Evolutionary conservation across 345 rosid genomes (phyloP), one percentile per base, ranked within the genome.

Genomic region (Eucalyptus fibrosa): DNA sequence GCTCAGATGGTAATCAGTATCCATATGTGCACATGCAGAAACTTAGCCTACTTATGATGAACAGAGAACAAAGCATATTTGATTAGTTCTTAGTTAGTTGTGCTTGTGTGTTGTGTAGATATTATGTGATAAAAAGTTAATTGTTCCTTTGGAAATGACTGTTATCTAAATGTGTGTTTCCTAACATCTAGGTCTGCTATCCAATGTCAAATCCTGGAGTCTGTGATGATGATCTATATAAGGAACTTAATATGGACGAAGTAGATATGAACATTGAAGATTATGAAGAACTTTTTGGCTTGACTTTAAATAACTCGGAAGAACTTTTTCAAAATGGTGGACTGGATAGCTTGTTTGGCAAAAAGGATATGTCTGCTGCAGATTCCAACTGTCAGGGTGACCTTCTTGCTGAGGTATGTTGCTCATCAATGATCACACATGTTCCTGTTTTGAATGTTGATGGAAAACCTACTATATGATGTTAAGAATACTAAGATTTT

Each of bases 241-340:
- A 88, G 42, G 97, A 95, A 91, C 92, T 97, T 87, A 88, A 92
- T 90, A 95, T 95, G 96, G 96, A 96, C 92, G 98, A 97, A 92
- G 88, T 98, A 91, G 99, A 95, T 90, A 89, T 98, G 94, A 95
- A 92, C 90, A 92, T 96, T 69, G 99, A 98, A 92, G 95, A 97
- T 92, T 97, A 98, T 92, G 99, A 98, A 91, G 99, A 98, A 92
- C 98, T 98, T 87, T 98, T 98, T 89, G 98, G 99, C 32, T 90
- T 93, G n/a, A 93, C 98, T 87, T 96, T 97, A 40, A 96, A 95
- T 92, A 92, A 96, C 86, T 92, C 97, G 2, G 98, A 95, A 91
- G 96, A 96, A 92, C 95, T 96, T 85, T 91, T 98, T 89, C 97
- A 95, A 89, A 94, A 96, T 90, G 96, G 96, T 89, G 99, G 99